phyloP scores from a whole-genome alignment of 2,329 filamentous ascomycete genomes.

The Cladosporium sp. region DNA sequence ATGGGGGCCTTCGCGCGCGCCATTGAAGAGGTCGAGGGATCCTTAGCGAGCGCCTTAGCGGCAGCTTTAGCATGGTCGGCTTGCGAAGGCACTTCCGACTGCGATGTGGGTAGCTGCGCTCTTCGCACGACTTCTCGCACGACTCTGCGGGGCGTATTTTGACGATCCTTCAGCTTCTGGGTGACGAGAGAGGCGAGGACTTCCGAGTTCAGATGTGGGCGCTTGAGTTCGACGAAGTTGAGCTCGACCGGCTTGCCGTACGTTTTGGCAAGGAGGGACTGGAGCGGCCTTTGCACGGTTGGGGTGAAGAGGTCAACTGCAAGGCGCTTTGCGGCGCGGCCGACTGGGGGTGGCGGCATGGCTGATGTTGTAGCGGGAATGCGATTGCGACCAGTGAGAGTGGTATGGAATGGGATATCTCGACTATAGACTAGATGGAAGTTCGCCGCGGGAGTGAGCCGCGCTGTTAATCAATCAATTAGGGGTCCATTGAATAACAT shows the following conservation, averaged over 20 bases:
- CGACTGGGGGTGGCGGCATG: slow-evolving; percentile 4
- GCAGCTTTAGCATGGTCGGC: slow-evolving; percentile 15
- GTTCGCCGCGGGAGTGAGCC: slow-evolving; percentile 7
- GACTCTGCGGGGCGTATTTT: slow-evolving; percentile 23
- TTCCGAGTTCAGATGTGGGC: slow-evolving; percentile 27
- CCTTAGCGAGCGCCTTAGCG: slow-evolving; percentile 11
- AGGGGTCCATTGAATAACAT: slow-evolving; percentile 1
- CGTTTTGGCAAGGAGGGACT: slow-evolving; percentile 18
- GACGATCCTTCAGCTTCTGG: slow-evolving; percentile 24
- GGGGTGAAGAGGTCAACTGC: slow-evolving; percentile 14
- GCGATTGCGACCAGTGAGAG: not conserved
- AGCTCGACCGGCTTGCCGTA: slow-evolving; percentile 29
- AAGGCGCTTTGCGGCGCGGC: slow-evolving; percentile 6
- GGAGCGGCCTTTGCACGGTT: slow-evolving; percentile 15
- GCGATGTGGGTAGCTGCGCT: slow-evolving; percentile 23
- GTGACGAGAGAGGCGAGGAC: slow-evolving; percentile 26
- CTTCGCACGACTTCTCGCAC: slow-evolving; percentile 29
- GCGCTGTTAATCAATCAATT: not conserved
- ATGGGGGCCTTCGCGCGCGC: slow-evolving; percentile 20
- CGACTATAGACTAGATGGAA: not conserved
- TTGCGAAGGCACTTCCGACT: slow-evolving; percentile 16
- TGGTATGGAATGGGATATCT: not conserved
- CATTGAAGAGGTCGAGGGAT: slow-evolving; percentile 14
- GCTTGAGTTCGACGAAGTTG: slow-evolving; percentile 22
- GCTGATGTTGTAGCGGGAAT: not conserved